Evolutionary conservation across 1,284 basidiomycete species (phyloP), one percentile per base, ranked within the genome.

Genomic region (Pyrrhoderma noxium): DNA sequence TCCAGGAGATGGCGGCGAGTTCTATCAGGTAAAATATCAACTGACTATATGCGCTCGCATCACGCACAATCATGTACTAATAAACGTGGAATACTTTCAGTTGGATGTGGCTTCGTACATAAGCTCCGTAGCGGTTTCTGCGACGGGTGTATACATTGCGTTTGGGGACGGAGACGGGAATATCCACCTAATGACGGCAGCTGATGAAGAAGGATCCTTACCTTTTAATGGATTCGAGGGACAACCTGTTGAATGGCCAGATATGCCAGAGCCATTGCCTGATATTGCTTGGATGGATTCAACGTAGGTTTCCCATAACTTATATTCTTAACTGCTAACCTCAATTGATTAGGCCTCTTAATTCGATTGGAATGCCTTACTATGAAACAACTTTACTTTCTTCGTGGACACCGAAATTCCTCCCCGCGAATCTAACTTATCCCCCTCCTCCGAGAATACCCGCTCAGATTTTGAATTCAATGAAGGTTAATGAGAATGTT

Each of bases 221-320:
- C 88, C 87, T 1, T 89, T 95, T 69, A 97, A 94, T 62, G 89
- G 92, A 0, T 94, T 88, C 62, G 83, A 89, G 55, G 88, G 87
- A 1, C 79, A 88, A 55, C 81, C 90, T 11, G 72, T 89, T 36
- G 90, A 94, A 60, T 88, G 90, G 82, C 84, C 91, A 2, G 90
- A 95, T 65, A 68, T 78, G 4, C 75, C 82, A 0, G 84, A 86
- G 36, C 73, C 80, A 3, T 67, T 83, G 1, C 83, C 86, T 1
- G 72, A 84, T 3, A 80, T 96, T 49, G 69, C 80, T 9, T 98
- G 94, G 93, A 77, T 76, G 2, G 81, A 89, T 49, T 73, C 76
- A 37, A 95, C 89, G 84, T 92, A 64, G 63, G 83, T 65, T 45
- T 7, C 31, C 13, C 40, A 19, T 18, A 2, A 31, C 27, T 31